These are phyloP conservation scores for Rosa rugosa DNA, from an alignment of 306 rosid genomes.

Conservation along the genomic window DNA sequence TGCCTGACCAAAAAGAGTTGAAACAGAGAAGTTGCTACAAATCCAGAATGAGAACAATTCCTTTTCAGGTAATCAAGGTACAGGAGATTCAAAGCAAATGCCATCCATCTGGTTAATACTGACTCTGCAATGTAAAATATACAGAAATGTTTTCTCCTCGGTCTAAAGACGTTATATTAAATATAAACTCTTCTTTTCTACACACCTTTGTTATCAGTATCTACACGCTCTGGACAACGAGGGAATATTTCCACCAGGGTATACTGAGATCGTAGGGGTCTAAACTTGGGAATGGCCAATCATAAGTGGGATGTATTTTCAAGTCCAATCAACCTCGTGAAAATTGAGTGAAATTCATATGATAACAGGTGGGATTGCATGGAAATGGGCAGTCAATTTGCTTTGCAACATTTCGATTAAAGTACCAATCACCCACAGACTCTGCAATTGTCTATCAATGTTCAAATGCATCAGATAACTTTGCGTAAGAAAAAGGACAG, in stretches of 20 bases:
- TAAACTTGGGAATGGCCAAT: not conserved
- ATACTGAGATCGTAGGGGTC: not conserved
- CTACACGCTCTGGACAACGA: not conserved
- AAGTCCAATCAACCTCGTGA: conserved; percentile 27
- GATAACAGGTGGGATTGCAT: conserved; percentile 84
- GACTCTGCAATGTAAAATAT: not conserved
- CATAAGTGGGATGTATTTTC: conserved; percentile 8
- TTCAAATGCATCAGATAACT: not conserved
- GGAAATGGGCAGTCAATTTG: conserved; percentile 81
- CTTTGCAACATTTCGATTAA: conserved; percentile 47
- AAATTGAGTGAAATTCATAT: conserved; percentile 58
- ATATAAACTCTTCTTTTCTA: not conserved
- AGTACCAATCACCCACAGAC: conserved; percentile 88
- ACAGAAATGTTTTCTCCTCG: not conserved
- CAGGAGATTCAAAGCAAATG: not conserved
- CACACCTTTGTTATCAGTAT: not conserved
- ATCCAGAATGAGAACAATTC: not conserved
- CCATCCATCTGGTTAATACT: not conserved
- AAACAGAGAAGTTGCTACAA: not conserved
- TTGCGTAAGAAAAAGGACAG: not conserved
- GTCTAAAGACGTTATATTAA: not conserved
- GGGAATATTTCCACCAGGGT: not conserved
- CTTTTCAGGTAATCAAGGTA: not conserved
- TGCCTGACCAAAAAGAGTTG: not conserved
- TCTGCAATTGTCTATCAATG: conserved; percentile 77